Evolutionary conservation across 1,284 basidiomycete species (phyloP), one percentile per base, ranked within the genome.

Genomic region (Mycosarcoma maydis): DNA sequence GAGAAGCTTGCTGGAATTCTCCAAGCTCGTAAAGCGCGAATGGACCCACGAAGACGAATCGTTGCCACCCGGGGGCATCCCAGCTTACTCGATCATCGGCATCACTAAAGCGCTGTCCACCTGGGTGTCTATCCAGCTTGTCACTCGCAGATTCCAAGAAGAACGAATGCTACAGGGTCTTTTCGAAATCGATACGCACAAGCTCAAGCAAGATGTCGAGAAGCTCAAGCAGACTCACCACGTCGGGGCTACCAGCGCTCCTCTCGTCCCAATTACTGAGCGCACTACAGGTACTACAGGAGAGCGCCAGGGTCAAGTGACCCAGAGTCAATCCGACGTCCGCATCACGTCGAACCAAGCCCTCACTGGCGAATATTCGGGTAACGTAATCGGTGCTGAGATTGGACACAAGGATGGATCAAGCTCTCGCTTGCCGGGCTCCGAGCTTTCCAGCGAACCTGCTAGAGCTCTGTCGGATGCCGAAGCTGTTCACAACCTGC

Each of bases 11-110:
- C 6, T 48, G 23, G 69, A 75, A 32, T 78, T 78, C 45, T 41
- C 43, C 11, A 57, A 56, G 46, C 64, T 78, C 9, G 72, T 78
- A 38, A 66, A 74, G 55, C 66, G 75, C 38, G 74, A 77, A 22
- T 78, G 77, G 77, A 66, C 62, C 30, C 57, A 58, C 9, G 37
- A 66, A 20, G 65, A 67, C 40, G 74, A 75, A 30, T 55, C 48
- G 30, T 59, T 78, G 3, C 77, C 77, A 0, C 77, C 77, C 1
- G 77, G 77, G 4, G 77, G 77, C 14, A 71, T 78, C 16, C 77
- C 77, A 4, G 61, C 48, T 4, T 78, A 76, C 51, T 71, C 67
- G 14, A 61, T 67, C 34, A 39, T 76, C n/a, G 52, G 50, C 20
- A 57, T 77, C 37, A 73, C 72, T 13, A 71, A 75, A 24, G 77